phyloP scores from a whole-genome alignment of 805 yeast genomes.

The Myxozyma monticola region DNA sequence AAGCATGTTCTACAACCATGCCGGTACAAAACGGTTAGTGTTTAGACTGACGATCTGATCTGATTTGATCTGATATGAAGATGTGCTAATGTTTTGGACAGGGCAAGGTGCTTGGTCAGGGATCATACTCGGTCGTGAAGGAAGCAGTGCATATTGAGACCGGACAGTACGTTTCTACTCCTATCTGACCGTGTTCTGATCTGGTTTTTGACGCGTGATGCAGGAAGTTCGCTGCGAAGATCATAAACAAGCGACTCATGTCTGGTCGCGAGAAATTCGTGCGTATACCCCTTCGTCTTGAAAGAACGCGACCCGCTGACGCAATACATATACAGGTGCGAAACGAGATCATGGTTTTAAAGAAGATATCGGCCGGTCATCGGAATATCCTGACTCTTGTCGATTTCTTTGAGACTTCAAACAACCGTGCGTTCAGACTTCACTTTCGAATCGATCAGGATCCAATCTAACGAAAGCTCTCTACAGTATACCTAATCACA shows the following conservation, averaged over 20 bases:
- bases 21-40: conserved; percentile 12
- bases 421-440: conserved; percentile 43
- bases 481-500: conserved; percentile 51
- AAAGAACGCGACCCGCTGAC: background rate
- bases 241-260: conserved; percentile 51
- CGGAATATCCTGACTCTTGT: conserved; percentile 59
- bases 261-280: conserved; percentile 54
- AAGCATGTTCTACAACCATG: conserved; percentile 9
- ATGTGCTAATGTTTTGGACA: background rate
- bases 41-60: background rate
- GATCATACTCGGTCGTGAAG: conserved; percentile 47
- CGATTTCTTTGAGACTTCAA: conserved; percentile 69
- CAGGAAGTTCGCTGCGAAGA: conserved; percentile 54
- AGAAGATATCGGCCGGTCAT: conserved; percentile 52
- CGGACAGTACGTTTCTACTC: conserved; percentile 35
- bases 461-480: background rate
- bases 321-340: conserved; percentile 43
- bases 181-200: background rate
- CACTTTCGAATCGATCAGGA: background rate
- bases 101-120: conserved; percentile 45
- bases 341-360: conserved; percentile 60
- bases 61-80: no score
- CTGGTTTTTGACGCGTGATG: conserved; percentile 16
- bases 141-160: conserved; percentile 46
- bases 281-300: background rate